Evolutionary conservation across 805 yeast species (phyloP), one percentile per base, ranked within the genome.

Genomic region (Grigorovia jiainica): DNA sequence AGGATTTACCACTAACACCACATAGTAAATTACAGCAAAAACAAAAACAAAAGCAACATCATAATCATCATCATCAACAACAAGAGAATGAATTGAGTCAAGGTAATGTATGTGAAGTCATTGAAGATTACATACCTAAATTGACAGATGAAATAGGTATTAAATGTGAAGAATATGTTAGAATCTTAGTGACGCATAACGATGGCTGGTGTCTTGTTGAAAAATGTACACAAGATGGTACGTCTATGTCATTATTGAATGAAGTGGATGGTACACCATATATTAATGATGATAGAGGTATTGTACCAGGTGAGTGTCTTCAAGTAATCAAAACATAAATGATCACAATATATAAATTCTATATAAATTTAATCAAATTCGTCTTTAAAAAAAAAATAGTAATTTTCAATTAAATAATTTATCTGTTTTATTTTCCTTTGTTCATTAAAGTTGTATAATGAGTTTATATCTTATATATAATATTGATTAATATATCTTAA

Each of bases 141-240:
- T 49, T 68, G 24, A 51, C 65, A 4, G 71, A 66, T 53, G 72
- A 68, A 41, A 53, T 68, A 9, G 43, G 47, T 11, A 49, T 67
- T 5, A 7, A 32, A 1, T 34, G 36, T 2, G 68, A 67, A 3
- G 71, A 66, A 25, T 50, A 33, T 41, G 61, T 63, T 8, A 55
- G 53, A 45, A 50, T 67, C 1, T 43, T 67, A 7, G 68, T 70
- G 2, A 57, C 60, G 15, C 72, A 68, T 49, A 63, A 69, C 2
- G 72, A 68, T 47, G 71, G 71, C 3, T 68, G 72, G 72, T 67
- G 70, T 43, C 47, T 68, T 10, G 69, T 58, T 2, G 71, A 67
- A 40, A 66, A 61, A 39, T 60, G 64, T 41, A 45, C 49, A 13
- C 17, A 16, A 11, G 43, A 45, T 17, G 69, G 66, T 0, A 39